Evolutionary conservation across 2,329 filamentous ascomycete species (phyloP), one percentile per base, ranked within the genome.

Genomic region (Didymella pomorum): DNA sequence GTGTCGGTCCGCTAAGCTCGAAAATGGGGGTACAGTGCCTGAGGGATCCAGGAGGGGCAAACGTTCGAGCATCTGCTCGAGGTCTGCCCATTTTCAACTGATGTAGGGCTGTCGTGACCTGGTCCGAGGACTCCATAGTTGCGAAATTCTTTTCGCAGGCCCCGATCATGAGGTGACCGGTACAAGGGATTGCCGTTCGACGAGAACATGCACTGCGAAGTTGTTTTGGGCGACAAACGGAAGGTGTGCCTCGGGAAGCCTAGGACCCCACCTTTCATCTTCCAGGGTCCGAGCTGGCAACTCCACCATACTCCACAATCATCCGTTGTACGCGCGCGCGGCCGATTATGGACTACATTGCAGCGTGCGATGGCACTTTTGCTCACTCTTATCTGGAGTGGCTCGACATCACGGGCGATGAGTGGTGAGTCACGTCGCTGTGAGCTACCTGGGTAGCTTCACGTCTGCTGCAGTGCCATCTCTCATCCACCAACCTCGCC

Each of bases 11-110:
- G 58, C 65, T 65, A 66, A 59, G 58, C 39, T 60, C 62, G 67
- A 73, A 63, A 70, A 73, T 73, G 72, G 72, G 71, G 67, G 65
- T 71, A 52, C 46, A 66, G 64, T 71, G 51, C 48, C 46, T 35
- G 46, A 41, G 47, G 39, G 63, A 56, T 54, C 56, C 50, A 57
- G 52, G 56, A 56, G 62, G 60, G 61, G 64, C 58, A 61, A 66
- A 26, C 62, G 52, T 62, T 44, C 58, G 64, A 66, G 47, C 44
- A 43, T 68, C 61, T 58, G 64, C 57, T 61, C 59, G 65, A 45
- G 44, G 60, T 65, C 57, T 65, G 61, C 64, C 70, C 69, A 71
- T 71, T 66, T 67, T 69, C 64, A 66, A 66, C 54, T 59, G 47
- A 56, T 63, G 29, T 49, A 44, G 20, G 50, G 45, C 26, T 29